phyloP scores from a whole-genome alignment of 257 asterid genomes.

The Solanum paucissectum region DNA sequence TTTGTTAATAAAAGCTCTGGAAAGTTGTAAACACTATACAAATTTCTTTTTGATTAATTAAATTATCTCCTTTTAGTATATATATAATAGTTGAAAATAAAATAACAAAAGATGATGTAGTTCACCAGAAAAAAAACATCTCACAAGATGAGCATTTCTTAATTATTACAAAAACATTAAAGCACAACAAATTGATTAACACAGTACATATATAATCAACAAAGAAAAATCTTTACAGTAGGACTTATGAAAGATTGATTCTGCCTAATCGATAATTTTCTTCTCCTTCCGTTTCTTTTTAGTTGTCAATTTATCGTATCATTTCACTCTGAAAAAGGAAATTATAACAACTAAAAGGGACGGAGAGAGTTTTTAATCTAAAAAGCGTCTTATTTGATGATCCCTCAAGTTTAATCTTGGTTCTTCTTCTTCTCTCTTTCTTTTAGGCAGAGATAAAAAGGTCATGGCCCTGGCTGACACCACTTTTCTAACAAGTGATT shows the following conservation, averaged over 20 bases:
- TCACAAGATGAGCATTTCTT: not conserved
- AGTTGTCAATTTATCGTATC: too few relatives aligned
- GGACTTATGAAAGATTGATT: not conserved
- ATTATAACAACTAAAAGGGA: too few relatives aligned
- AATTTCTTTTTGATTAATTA: not conserved
- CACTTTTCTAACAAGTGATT: conserved; percentile 53
- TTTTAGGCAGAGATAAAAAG: conserved; percentile 43
- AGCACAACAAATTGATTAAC: not conserved
- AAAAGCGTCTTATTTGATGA: conserved; percentile 27
- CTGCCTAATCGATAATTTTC: not conserved
- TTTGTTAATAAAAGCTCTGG: not conserved
- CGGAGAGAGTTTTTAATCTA: not conserved
- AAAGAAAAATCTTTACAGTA: not conserved
- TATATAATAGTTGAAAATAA: not conserved
- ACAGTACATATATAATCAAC: not conserved
- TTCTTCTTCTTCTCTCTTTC: conserved; percentile 49
- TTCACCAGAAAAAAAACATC: not conserved
- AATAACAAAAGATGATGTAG: not conserved
- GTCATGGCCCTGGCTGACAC: conserved; percentile 45
- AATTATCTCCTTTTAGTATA: not conserved
- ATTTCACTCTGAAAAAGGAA: too few relatives aligned
- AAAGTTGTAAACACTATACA: not conserved
- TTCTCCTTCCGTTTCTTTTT: too few relatives aligned
- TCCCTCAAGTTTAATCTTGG: conserved; percentile 14
- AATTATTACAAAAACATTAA: not conserved